These are phyloP conservation scores for Eutrema heterophyllum DNA, from an alignment of 345 rosid species.

Conservation along the genomic window DNA sequence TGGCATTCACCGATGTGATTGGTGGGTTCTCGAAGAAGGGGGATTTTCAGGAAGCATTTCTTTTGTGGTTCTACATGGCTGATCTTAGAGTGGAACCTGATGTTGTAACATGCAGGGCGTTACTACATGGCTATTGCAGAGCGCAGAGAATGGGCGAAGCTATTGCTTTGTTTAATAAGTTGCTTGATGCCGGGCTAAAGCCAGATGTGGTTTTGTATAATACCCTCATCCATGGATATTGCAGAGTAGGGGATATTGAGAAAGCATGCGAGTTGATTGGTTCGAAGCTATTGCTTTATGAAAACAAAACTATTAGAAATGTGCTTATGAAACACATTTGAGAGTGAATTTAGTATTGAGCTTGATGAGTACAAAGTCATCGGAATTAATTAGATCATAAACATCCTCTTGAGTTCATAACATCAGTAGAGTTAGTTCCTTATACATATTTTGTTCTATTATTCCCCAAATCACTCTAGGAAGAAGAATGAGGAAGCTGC, in stretches of 20 bases:
- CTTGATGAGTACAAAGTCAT: no score
- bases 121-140: conserved; percentile 47
- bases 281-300: no score
- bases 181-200: conserved; percentile 41
- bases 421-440: no score
- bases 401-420: no score
- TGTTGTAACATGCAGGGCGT: conserved; percentile 47
- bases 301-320: no score
- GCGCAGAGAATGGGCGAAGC: conserved; percentile 40
- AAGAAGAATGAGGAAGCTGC: no score
- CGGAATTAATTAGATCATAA: no score
- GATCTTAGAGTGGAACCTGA: conserved; percentile 42
- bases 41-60: conserved; percentile 47
- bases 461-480: no score
- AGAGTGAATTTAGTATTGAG: no score
- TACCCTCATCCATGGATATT: conserved; percentile 48
- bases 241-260: conserved; percentile 33
- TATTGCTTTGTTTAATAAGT: conserved; percentile 35
- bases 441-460: no score
- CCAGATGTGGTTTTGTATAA: conserved; percentile 47
- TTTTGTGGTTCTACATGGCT: conserved; percentile 46
- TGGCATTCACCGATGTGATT: conserved; percentile 49
- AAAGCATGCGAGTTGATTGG: conserved; percentile 41
- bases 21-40: conserved; percentile 41
- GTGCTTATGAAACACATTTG: no score